These are phyloP conservation scores for Arachnomyces sp. DNA, from an alignment of 2,329 filamentous ascomycete species.

Conservation along the genomic window DNA sequence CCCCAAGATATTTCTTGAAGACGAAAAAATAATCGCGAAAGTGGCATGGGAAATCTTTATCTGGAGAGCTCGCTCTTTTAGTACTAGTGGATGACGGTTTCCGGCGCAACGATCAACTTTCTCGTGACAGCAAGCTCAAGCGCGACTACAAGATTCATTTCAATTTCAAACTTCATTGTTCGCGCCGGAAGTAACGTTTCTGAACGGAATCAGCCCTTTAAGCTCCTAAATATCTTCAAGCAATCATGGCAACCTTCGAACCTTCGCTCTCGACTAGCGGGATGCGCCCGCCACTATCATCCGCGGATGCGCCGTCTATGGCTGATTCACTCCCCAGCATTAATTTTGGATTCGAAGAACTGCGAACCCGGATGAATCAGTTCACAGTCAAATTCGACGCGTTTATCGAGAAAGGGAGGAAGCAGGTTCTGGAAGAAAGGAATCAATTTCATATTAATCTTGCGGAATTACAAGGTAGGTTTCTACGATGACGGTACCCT, in stretches of 20 bases:
- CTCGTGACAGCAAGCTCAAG: no score
- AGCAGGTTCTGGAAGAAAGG: conserved; percentile 81
- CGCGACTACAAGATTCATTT: conserved; percentile 1
- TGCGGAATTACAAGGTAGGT: conserved; percentile 75
- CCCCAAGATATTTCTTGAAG: no score
- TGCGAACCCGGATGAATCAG: conserved; percentile 88
- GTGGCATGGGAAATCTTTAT: no score
- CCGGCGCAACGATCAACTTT: no score
- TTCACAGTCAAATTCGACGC: conserved; percentile 87
- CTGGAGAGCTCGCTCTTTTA: no score
- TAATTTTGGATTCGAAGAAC: conserved; percentile 91
- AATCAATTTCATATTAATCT: conserved; percentile 90
- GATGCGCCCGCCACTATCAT: conserved; percentile 44
- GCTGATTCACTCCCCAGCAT: conserved; percentile 69
- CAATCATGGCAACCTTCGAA: conserved; percentile 40
- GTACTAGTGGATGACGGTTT: no score
- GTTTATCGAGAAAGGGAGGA: conserved; percentile 86
- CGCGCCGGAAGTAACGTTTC: background rate
- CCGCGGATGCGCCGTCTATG: conserved; percentile 50
- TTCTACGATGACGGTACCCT: conserved; percentile 8
- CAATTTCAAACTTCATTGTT: background rate
- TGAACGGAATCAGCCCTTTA: background rate
- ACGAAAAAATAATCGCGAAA: no score
- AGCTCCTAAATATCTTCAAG: background rate
- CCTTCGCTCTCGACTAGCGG: conserved; percentile 48